Percentiles rank a stretch among this genome's conserved stretches.
Conservation (phyloP, 306 rosid genomes). For the Abrus pulchellus region DNA sequence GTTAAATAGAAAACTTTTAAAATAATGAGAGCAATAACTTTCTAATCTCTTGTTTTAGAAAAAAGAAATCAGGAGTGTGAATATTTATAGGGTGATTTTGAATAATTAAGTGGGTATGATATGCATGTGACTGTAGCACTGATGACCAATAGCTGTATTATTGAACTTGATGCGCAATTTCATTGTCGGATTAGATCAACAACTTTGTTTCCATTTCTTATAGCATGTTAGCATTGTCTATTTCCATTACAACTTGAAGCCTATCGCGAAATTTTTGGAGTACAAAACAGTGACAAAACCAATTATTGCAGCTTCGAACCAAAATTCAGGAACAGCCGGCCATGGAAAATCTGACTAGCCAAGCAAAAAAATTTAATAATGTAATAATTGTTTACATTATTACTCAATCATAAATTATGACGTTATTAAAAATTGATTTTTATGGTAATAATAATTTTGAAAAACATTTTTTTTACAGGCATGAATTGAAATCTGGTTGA, state of each 20-base stretch:
- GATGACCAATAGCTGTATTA: background rate
- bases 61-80: no score
- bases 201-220: background rate
- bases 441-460: no score
- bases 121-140: background rate
- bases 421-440: no score
- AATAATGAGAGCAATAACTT: no score
- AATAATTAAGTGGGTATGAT: background rate
- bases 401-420: no score
- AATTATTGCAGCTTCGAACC: background rate
- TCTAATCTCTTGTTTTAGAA: no score
- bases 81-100: no score
- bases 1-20: no score
- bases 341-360: background rate
- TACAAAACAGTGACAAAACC: background rate
- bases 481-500: no score
- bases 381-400: no score
- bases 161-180: slow-evolving; percentile 4
- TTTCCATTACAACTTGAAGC: background rate
- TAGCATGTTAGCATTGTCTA: slow-evolving; percentile 21
- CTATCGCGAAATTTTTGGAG: background rate
- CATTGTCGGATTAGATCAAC: background rate
- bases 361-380: background rate
- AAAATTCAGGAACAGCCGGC: background rate
- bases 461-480: no score